A percentile compares a stretch with the other conserved stretches of the same genome.
These are phyloP conservation scores for Chloranthus sessilifolius DNA, from an alignment of 164 flowering plant genomes.

Conservation along the genomic window DNA sequence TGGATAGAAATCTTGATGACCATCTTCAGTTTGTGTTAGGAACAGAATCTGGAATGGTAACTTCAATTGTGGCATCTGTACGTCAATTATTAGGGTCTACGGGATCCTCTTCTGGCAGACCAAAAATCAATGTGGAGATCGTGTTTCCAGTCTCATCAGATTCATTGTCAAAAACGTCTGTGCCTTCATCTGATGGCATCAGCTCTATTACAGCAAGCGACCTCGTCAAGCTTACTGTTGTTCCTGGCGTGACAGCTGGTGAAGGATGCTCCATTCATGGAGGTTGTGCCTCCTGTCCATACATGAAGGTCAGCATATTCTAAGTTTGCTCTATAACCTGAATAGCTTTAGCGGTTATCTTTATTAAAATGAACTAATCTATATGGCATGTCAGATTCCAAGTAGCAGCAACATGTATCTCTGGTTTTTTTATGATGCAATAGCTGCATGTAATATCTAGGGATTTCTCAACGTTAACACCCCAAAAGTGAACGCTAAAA, in stretches of 20 bases:
- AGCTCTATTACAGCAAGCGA: slow-evolving; percentile 34
- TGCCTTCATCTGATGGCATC: slow-evolving; percentile 22
- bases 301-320: slow-evolving; percentile 78
- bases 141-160: slow-evolving; percentile 96
- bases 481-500: no score
- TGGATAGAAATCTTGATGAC: slow-evolving; percentile 69
- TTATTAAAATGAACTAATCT: no score
- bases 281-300: slow-evolving; percentile 98
- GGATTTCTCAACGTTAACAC: no score
- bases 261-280: slow-evolving; percentile 98
- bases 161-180: slow-evolving; percentile 56
- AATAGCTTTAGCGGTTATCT: no score
- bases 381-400: no score
- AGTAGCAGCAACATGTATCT: no score
- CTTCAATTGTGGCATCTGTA: slow-evolving; percentile 83
- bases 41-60: slow-evolving; percentile 97
- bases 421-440: no score
- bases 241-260: slow-evolving; percentile 94
- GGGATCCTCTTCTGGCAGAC: slow-evolving; percentile 24
- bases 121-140: slow-evolving; percentile 71
- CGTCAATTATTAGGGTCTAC: slow-evolving; percentile 44
- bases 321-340: slow-evolving; percentile 5
- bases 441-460: no score
- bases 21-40: slow-evolving; percentile 95
- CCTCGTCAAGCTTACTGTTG: slow-evolving; percentile 38